Evolutionary conservation across 2,329 filamentous ascomycete genomes (phyloP).

Genomic region (Fusarium sp.): DNA sequence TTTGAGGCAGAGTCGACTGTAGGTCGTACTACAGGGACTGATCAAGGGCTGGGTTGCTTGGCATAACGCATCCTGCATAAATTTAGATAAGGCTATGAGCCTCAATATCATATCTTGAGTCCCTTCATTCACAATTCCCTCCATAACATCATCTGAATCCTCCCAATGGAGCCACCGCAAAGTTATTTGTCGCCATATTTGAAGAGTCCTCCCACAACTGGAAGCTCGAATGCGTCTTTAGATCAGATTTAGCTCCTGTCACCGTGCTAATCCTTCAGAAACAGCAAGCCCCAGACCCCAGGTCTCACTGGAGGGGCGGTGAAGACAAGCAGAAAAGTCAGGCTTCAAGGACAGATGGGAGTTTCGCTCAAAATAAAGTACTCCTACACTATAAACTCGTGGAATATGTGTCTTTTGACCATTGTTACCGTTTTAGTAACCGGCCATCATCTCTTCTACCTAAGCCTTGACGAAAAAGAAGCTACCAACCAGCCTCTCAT

Average conservation of each 20-base stretch:
- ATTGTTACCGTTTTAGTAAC: neutral
- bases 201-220: neutral
- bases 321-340: neutral
- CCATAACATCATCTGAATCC: neutral
- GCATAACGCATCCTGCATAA: neutral
- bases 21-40: neutral
- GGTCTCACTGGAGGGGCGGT: neutral
- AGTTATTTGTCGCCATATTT: neutral
- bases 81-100: neutral
- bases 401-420: constrained; percentile 8
- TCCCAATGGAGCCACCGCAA: neutral
- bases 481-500: neutral
- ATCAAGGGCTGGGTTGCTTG: neutral
- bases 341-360: too few relatives aligned
- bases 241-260: neutral
- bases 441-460: constrained; percentile 15
- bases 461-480: neutral
- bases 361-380: neutral
- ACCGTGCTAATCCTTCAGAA: neutral
- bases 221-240: neutral
- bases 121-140: neutral
- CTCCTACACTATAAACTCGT: neutral
- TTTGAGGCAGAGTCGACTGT: neutral
- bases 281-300: neutral
- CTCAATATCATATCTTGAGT: neutral